Percentiles rank a stretch among this genome's conserved stretches.
These are phyloP conservation scores for Chrysanthemum makinoi DNA, from an alignment of 129 eudicot species.

Conservation along the genomic window DNA sequence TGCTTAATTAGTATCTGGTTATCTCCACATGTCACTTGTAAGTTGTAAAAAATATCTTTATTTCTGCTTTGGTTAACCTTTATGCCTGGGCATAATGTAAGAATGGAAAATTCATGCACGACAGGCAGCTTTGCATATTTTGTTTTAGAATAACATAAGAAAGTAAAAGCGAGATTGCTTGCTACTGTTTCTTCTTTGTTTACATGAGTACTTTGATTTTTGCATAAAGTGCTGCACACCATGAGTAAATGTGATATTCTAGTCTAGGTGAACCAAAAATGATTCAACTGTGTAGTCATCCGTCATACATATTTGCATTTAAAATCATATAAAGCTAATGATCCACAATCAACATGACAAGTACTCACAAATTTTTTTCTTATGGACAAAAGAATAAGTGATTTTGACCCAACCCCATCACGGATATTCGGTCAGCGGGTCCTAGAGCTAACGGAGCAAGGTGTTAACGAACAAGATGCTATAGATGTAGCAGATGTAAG, in stretches of 20 bases:
- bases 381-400: slow-evolving; percentile 43
- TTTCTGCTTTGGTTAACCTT: not conserved
- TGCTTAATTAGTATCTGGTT: not conserved
- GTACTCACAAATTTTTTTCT: slow-evolving; percentile 9
- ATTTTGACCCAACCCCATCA: slow-evolving; percentile 76
- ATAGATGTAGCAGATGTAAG: slow-evolving; percentile 83
- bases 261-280: no score
- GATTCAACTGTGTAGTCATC: not conserved
- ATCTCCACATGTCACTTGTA: not conserved
- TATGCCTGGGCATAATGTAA: not conserved
- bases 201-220: not conserved
- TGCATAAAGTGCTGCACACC: not conserved
- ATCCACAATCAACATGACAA: slow-evolving; percentile 7
- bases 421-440: slow-evolving; percentile 71
- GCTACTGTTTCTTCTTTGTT: not conserved
- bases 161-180: not conserved
- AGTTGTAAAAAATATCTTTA: no score
- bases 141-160: not conserved
- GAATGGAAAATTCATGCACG: not conserved
- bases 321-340: slow-evolving; percentile 3
- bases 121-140: not conserved
- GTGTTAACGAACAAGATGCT: slow-evolving; percentile 70
- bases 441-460: slow-evolving; percentile 81
- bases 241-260: not conserved
- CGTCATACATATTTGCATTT: not conserved